Evolutionary conservation across 768 basidiomycete genomes (phyloP), one percentile per base, ranked within the genome.

Genomic region (Termitomyces sp.): DNA sequence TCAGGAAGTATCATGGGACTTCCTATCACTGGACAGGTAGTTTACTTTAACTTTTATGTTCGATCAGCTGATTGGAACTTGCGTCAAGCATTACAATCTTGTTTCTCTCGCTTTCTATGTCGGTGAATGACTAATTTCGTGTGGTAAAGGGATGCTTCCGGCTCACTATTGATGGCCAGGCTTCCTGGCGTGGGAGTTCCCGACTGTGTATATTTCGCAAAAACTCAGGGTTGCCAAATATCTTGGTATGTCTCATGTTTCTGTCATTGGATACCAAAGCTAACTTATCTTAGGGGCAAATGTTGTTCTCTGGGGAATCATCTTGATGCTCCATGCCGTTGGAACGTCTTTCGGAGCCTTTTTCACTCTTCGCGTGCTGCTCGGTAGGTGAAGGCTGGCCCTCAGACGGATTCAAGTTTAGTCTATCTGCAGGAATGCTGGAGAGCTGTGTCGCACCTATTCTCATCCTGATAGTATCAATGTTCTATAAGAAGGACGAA

Each of bases 401-500:
- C 39, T 45, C 47, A 31, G 22, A 4, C 33, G 15, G 37, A 8
- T 18, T 31, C 49, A 15, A 30, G n/a, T 33, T 11, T 24, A 54
- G 9, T 27, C 42, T 9, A 4, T 51, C 20, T 48, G 1, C 36
- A 86, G 85, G 85, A 41, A 85, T 87, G 86, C 82, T 81, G 65
- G 86, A 88, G 68, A 78, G 78, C 61, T 86, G 85, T 64, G 86
- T 87, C 15, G 78, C 83, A 5, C 86, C 86, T 0, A 82, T 78
- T 63, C 72, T 87, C 36, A 82, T 88, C 68, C 70, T 86, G 54
- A 78, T 87, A 41, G 78, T 86, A 44, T 80, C 83, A 11, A 84
- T 86, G 81, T 87, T 86, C 66, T 87, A 86, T 71, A 84, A 82
- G 74, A 87, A 86, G 70, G 73, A 84, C 53, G 86, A 87, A 63